Evolutionary conservation across 768 basidiomycete species (phyloP).

Genomic region (Tricholoma terreum): DNA sequence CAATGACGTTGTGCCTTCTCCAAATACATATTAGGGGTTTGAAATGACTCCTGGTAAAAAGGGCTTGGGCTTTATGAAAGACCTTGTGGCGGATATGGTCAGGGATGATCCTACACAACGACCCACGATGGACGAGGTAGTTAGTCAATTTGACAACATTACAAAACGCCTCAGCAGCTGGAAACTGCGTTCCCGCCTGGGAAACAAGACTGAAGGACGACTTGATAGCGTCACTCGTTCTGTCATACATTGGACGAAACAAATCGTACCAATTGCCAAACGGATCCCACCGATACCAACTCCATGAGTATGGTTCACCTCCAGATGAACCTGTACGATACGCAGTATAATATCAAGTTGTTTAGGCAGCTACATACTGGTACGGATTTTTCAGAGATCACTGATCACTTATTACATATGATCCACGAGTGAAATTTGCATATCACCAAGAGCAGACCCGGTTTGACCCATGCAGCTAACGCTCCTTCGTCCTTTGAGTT

Average conservation of each 20-base stretch:
- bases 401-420: no score
- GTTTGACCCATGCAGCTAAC: no score
- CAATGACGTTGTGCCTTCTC: neutral
- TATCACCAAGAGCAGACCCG: no score
- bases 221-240: neutral
- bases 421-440: no score
- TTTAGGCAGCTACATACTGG: no score
- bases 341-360: no score
- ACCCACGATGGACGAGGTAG: constrained; percentile 36
- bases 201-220: neutral
- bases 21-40: neutral
- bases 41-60: neutral
- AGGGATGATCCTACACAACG: constrained; percentile 30
- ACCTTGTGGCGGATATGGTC: constrained; percentile 33
- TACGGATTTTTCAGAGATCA: no score
- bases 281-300: no score
- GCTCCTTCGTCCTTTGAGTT: no score
- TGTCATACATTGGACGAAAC: constrained; percentile 7
- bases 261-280: neutral
- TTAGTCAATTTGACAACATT: constrained; percentile 27
- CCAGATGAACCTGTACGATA: no score
- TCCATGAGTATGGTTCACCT: no score
- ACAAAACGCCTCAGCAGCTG: constrained; percentile 19
- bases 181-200: constrained; percentile 28
- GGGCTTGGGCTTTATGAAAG: constrained; percentile 29